Percentiles rank a stretch among this genome's conserved stretches.
Evolutionary conservation across 495 filamentous ascomycete species (phyloP).

Genomic region (Talaromyces wortmannii): DNA sequence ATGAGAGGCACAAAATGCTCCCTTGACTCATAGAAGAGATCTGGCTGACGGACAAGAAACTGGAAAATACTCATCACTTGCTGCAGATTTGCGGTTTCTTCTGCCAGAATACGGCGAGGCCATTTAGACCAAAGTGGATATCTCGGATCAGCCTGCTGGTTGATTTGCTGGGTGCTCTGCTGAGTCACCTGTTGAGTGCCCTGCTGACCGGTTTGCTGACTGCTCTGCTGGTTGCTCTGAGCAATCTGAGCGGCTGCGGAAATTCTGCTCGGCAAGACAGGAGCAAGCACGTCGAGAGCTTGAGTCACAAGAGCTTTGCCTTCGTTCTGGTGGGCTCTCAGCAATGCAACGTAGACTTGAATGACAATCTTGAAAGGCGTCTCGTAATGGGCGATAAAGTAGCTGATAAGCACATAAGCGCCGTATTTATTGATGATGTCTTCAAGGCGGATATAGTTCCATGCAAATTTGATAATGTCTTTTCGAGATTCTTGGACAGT

Average conservation of each 20-base stretch:
- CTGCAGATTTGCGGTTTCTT: constrained; percentile 94
- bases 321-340: constrained; percentile 92
- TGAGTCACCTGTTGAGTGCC: no score
- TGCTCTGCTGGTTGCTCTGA: constrained; percentile 15
- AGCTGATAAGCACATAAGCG: constrained; percentile 92
- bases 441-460: constrained; percentile 96
- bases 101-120: constrained; percentile 82
- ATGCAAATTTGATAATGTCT: constrained; percentile 97
- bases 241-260: constrained; percentile 21
- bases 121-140: constrained; percentile 83
- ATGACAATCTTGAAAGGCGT: constrained; percentile 93
- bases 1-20: constrained; percentile 87
- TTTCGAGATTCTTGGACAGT: constrained; percentile 87
- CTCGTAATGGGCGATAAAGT: constrained; percentile 96
- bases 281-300: constrained; percentile 87
- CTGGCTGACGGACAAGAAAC: constrained; percentile 86
- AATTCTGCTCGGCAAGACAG: constrained; percentile 72
- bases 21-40: constrained; percentile 89
- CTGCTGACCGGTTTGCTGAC: no score
- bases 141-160: constrained; percentile 38
- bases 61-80: constrained; percentile 97
- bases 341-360: constrained; percentile 84
- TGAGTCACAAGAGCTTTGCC: constrained; percentile 88
- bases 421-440: constrained; percentile 99
- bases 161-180: no score